These are phyloP conservation scores for Apiospora aurea DNA, from an alignment of 2,329 filamentous ascomycete species.

Conservation along the genomic window DNA sequence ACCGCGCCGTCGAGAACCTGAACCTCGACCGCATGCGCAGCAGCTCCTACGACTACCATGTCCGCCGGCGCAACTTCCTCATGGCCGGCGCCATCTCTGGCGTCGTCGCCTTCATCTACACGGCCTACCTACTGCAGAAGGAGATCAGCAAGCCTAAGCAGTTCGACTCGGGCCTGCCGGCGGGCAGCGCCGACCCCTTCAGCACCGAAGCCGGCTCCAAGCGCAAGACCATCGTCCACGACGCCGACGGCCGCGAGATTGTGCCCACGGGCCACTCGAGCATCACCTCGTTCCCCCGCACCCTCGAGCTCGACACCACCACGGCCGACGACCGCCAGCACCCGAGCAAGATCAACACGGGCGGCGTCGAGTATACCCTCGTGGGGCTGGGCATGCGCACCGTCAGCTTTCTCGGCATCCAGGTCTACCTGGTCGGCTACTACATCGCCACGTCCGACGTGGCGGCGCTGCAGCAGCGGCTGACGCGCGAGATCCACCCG, in stretches of 20 bases:
- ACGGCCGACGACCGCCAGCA: slow-evolving; percentile 40
- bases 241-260: slow-evolving; percentile 74
- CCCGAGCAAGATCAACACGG: slow-evolving; percentile 26
- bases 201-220: slow-evolving; percentile 56
- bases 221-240: slow-evolving; percentile 67
- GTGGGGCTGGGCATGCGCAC: slow-evolving; percentile 87
- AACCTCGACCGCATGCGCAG: slow-evolving; percentile 57
- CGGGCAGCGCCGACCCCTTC: slow-evolving; percentile 50
- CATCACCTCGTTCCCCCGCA: slow-evolving; percentile 81
- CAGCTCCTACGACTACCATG: slow-evolving; percentile 57
- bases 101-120: slow-evolving; percentile 57
- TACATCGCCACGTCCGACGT: slow-evolving; percentile 89
- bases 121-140: slow-evolving; percentile 46
- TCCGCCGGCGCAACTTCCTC: slow-evolving; percentile 59
- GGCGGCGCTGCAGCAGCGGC: slow-evolving; percentile 76
- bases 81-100: slow-evolving; percentile 58
- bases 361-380: slow-evolving; percentile 77
- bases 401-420: slow-evolving; percentile 87
- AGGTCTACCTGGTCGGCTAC: slow-evolving; percentile 94
- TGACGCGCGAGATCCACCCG: slow-evolving; percentile 79
- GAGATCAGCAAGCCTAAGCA: slow-evolving; percentile 49
- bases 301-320: slow-evolving; percentile 62
- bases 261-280: slow-evolving; percentile 82
- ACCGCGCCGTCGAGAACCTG: slow-evolving; percentile 54
- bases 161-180: slow-evolving; percentile 51